phyloP scores from a whole-genome alignment of 192 early-diverging fungal species.

The Coemansia asiatica region DNA sequence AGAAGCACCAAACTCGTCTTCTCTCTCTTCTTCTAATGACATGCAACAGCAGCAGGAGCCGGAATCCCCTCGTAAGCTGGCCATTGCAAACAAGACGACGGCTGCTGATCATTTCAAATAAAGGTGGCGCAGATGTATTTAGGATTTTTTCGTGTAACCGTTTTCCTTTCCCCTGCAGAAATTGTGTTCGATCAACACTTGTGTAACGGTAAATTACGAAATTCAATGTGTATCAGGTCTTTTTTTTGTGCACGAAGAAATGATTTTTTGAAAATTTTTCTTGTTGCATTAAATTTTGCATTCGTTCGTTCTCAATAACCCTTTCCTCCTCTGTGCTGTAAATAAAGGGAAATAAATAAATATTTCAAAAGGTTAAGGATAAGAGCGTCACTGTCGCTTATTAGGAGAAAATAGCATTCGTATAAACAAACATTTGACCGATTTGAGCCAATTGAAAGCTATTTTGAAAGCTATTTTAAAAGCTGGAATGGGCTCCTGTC shows the following conservation, averaged over 20 bases:
- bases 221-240: too few species aligned
- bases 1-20: too few species aligned
- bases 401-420: neutral
- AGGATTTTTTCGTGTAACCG: neutral
- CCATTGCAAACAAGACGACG: conserved; percentile 15
- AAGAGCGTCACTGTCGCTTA: neutral
- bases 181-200: too few species aligned
- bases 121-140: too few species aligned
- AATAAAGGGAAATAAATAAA: too few species aligned
- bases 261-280: too few species aligned
- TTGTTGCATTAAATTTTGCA: too few species aligned
- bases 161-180: too few species aligned
- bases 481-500: neutral
- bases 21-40: neutral
- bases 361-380: neutral
- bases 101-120: neutral
- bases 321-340: too few species aligned
- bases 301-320: too few species aligned
- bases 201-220: too few species aligned
- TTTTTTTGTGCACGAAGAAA: too few species aligned
- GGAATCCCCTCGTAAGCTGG: conserved; percentile 8
- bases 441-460: neutral
- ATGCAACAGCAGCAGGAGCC: neutral
- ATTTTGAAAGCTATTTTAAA: neutral
- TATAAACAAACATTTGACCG: neutral